Conservation (phyloP, 1,139 yeast species). For the Zygosaccharomyces sapae region DNA sequence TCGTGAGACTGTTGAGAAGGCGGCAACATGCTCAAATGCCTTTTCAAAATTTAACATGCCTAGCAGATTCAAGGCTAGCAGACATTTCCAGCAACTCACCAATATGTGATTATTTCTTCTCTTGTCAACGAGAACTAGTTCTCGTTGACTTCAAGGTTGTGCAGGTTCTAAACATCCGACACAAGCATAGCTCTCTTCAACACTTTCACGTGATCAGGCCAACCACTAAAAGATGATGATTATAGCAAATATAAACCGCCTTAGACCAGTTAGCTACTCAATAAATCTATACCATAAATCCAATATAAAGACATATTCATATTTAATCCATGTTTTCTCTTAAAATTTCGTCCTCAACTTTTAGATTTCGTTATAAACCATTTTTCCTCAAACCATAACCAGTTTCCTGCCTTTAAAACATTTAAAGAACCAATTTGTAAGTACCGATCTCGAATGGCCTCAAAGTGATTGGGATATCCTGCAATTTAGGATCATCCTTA, state of each 20-base stretch:
- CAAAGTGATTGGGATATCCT: constrained; percentile 46
- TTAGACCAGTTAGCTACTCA: not conserved
- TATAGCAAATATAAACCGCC: not conserved
- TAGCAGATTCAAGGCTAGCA: constrained; percentile 9
- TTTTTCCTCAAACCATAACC: not conserved
- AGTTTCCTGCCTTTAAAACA: not conserved
- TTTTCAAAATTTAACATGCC: constrained; percentile 28
- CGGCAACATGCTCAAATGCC: constrained; percentile 31
- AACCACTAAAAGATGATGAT: not conserved
- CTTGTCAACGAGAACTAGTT: not conserved
- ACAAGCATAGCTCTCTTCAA: not conserved
- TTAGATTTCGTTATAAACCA: not conserved
- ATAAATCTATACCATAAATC: too few species aligned
- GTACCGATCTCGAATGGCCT: constrained; percentile 80
- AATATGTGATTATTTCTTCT: not conserved
- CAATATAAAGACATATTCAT: too few species aligned
- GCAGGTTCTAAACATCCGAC: not conserved
- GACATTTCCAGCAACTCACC: constrained; percentile 4
- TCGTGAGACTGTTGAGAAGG: constrained; percentile 29
- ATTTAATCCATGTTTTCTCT: not conserved
- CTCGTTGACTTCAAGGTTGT: not conserved
- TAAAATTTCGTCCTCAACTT: not conserved
- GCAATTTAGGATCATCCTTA: constrained; percentile 34
- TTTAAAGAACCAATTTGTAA: constrained; percentile 45
- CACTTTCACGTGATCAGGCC: not conserved